Percentiles rank a stretch among this genome's conserved stretches.
Conservation (phyloP, 768 basidiomycete species). For the Trametes cingulata region DNA sequence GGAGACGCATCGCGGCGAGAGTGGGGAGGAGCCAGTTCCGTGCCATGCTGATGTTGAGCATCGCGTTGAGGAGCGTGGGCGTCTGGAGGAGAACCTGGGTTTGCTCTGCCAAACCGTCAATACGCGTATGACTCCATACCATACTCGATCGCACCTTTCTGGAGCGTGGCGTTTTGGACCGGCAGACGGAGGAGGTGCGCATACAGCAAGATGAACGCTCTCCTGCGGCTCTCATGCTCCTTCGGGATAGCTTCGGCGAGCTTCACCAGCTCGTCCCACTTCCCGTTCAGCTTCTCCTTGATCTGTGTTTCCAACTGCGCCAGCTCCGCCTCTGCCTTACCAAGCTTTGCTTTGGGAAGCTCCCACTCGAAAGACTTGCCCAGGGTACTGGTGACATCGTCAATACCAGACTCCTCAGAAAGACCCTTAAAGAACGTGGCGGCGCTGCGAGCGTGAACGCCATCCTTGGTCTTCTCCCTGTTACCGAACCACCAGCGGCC, state of each 20-base stretch:
- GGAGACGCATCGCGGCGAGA: constrained; percentile 76
- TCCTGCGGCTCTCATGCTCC: constrained; percentile 43
- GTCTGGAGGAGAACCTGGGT: constrained; percentile 65
- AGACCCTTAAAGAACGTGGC: constrained; percentile 85
- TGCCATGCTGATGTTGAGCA: constrained; percentile 79
- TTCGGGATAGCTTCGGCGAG: constrained; percentile 35
- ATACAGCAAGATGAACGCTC: constrained; percentile 75
- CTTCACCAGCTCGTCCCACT: constrained; percentile 55
- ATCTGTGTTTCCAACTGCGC: constrained; percentile 55
- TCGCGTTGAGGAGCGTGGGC: constrained; percentile 72
- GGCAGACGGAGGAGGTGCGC: constrained; percentile 79
- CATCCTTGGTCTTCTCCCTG: constrained; percentile 88
- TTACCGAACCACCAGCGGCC: constrained; percentile 98
- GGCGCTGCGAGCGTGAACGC: constrained; percentile 78
- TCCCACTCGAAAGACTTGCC: constrained; percentile 69
- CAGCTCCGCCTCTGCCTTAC: constrained; percentile 35
- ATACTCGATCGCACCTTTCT: constrained; percentile 53
- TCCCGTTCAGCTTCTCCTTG: constrained; percentile 45
- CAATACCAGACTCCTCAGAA: constrained; percentile 75
- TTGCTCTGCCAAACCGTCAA: constrained; percentile 56
- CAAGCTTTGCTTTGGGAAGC: constrained; percentile 32
- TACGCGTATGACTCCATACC: not conserved
- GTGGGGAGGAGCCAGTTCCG: constrained; percentile 90
- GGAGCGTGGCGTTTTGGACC: constrained; percentile 51
- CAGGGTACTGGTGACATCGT: constrained; percentile 71